phyloP scores from a whole-genome alignment of 345 rosid genomes.

The Sonneratia alba region DNA sequence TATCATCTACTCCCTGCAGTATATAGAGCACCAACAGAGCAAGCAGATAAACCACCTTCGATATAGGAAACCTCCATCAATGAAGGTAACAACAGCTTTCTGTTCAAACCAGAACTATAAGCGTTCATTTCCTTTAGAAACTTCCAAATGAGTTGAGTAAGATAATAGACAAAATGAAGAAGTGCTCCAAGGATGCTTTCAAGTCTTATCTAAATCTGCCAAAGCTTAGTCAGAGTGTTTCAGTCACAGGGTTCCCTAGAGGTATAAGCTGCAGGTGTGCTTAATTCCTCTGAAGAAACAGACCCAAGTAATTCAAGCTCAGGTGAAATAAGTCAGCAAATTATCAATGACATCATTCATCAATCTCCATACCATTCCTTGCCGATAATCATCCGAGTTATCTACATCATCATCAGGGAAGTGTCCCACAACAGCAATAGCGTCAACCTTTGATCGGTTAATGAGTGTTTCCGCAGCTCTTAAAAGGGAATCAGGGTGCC shows the following conservation, averaged over 20 bases:
- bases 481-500: conserved; percentile 38
- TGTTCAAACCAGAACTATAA: background rate
- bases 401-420: conserved; percentile 51
- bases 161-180: no score
- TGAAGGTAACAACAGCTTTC: background rate
- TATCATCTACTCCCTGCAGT: conserved; percentile 43
- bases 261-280: background rate
- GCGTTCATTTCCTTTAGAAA: background rate
- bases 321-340: background rate
- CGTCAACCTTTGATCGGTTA: conserved; percentile 31
- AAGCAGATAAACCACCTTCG: background rate
- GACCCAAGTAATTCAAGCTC: background rate
- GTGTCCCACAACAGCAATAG: conserved; percentile 46
- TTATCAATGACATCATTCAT: background rate
- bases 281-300: background rate
- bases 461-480: conserved; percentile 39
- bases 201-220: background rate
- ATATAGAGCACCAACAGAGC: background rate
- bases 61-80: background rate
- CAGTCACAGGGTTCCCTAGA: background rate
- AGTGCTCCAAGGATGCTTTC: no score
- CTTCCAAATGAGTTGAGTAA: no score
- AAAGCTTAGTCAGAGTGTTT: background rate
- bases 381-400: conserved; percentile 38
- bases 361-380: conserved; percentile 34